A percentile compares a stretch with the other conserved stretches of the same genome.
Evolutionary conservation across 192 early-diverging fungal species (phyloP).

Genomic region (Mortierella antarctica): DNA sequence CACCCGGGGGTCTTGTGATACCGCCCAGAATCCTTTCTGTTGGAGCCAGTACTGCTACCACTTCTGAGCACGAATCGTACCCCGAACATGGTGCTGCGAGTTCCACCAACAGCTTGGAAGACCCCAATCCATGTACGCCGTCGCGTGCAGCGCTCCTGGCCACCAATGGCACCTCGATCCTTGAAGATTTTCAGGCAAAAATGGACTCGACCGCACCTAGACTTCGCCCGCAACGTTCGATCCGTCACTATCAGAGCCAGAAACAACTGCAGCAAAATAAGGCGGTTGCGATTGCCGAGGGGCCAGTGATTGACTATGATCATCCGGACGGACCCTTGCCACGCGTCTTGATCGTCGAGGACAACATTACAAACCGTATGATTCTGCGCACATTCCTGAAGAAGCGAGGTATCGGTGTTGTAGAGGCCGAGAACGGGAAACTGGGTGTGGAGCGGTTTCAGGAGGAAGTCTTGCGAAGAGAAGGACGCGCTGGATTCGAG

Average conservation of each 20-base stretch:
- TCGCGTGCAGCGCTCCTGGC: not conserved
- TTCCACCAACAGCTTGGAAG: not conserved
- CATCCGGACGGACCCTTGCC: slow-evolving; percentile 7
- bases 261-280: slow-evolving; percentile 4
- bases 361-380: slow-evolving; percentile 58
- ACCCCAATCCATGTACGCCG: slow-evolving; percentile 4
- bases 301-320: not conserved
- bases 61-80: slow-evolving; percentile 20
- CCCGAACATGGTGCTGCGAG: not conserved
- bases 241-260: slow-evolving; percentile 11
- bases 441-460: slow-evolving; percentile 57
- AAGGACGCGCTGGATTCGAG: slow-evolving; percentile 44
- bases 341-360: slow-evolving; percentile 57
- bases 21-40: slow-evolving; percentile 9
- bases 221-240: slow-evolving; percentile 19
- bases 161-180: not conserved
- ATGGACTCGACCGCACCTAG: slow-evolving; percentile 10
- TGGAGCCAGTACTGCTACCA: slow-evolving; percentile 14
- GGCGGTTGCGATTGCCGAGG: not conserved
- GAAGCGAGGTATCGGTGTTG: slow-evolving; percentile 51
- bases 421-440: slow-evolving; percentile 58
- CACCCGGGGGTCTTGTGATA: slow-evolving; percentile 43
- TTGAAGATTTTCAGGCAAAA: slow-evolving; percentile 8
- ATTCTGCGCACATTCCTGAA: slow-evolving; percentile 56
- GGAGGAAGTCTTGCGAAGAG: slow-evolving; percentile 28